Percentiles rank a stretch among this genome's conserved stretches.
These are phyloP conservation scores for Termitomyces sp. DNA, from an alignment of 768 basidiomycete species.

Conservation along the genomic window DNA sequence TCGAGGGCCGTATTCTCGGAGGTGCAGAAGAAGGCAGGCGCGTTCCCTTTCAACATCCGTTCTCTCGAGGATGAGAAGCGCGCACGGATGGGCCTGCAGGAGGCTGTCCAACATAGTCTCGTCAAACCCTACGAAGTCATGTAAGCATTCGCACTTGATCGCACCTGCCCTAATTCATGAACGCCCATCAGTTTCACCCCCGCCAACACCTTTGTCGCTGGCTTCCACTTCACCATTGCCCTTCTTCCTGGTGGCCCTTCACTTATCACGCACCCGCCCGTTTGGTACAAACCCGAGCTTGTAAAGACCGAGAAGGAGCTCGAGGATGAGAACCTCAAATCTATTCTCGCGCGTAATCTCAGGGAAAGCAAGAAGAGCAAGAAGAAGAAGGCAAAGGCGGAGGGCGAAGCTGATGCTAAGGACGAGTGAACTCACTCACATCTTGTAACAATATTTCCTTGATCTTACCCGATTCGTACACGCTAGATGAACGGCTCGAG, in stretches of 20 bases:
- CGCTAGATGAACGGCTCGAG: neutral
- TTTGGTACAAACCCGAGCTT: slow-evolving; percentile 92
- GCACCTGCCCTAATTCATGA: slow-evolving; percentile 2
- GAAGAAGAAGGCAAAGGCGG: slow-evolving; percentile 70
- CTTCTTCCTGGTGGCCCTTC: slow-evolving; percentile 85
- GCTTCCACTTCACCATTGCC: slow-evolving; percentile 96
- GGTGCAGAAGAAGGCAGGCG: slow-evolving; percentile 95
- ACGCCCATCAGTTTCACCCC: slow-evolving; percentile 63
- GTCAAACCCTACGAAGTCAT: slow-evolving; percentile 95
- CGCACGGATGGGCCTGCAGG: slow-evolving; percentile 89
- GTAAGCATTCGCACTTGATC: slow-evolving; percentile 33
- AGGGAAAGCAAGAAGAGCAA: slow-evolving; percentile 90
- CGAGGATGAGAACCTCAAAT: slow-evolving; percentile 82
- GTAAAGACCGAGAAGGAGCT: slow-evolving; percentile 87
- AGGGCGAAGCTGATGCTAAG: slow-evolving; percentile 32
- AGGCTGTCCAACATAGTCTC: slow-evolving; percentile 91
- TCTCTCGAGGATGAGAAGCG: slow-evolving; percentile 93
- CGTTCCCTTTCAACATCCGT: slow-evolving; percentile 97
- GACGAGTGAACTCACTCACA: slow-evolving; percentile 14
- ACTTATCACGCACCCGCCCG: slow-evolving; percentile 80
- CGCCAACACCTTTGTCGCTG: slow-evolving; percentile 79
- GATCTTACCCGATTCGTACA: neutral
- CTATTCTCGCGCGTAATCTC: slow-evolving; percentile 68
- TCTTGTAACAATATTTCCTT: slow-evolving; percentile 2
- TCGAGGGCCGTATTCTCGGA: slow-evolving; percentile 96